phyloP scores from a whole-genome alignment of 441 rosid genomes.

The Breynia disticha region DNA sequence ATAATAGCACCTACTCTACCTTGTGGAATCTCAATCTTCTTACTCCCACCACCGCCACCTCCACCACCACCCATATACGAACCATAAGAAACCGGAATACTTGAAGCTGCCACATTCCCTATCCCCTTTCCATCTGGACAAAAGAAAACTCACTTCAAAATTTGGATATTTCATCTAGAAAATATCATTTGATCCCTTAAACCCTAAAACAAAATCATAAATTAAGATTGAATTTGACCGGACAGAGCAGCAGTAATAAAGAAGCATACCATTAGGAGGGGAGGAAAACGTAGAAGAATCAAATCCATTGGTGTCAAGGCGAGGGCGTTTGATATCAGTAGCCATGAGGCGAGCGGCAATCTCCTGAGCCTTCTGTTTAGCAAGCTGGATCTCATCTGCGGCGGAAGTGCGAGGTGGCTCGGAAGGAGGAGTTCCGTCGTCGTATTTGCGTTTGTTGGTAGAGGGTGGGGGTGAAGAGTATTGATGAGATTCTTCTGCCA shows the following conservation, averaged over 20 bases:
- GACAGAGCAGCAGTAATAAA: not conserved
- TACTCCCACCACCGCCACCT: slow-evolving; percentile 53
- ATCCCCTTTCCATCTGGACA: slow-evolving; percentile 37
- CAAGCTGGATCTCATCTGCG: slow-evolving; percentile 66
- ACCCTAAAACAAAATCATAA: too few relatives aligned
- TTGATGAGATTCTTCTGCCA: slow-evolving; percentile 80
- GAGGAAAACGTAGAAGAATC: too few relatives aligned
- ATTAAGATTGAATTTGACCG: too few relatives aligned
- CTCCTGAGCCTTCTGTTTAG: slow-evolving; percentile 85
- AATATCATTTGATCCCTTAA: too few relatives aligned
- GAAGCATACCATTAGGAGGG: slow-evolving; percentile 41
- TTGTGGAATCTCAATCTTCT: slow-evolving; percentile 84
- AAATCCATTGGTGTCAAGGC: slow-evolving; percentile 48
- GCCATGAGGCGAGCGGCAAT: slow-evolving; percentile 83
- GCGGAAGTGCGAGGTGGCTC: slow-evolving; percentile 49
- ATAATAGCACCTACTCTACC: slow-evolving; percentile 95
- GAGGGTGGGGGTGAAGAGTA: slow-evolving; percentile 36
- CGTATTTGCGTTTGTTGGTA: slow-evolving; percentile 67
- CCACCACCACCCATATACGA: slow-evolving; percentile 51
- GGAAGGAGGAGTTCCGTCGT: slow-evolving; percentile 39
- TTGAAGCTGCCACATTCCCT: slow-evolving; percentile 32
- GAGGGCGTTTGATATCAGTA: slow-evolving; percentile 12
- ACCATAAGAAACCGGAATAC: slow-evolving; percentile 64
- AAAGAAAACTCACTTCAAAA: too few relatives aligned
- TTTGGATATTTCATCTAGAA: too few relatives aligned